These are phyloP conservation scores for Eucommia ulmoides DNA, from an alignment of 257 asterid species.

Conservation along the genomic window DNA sequence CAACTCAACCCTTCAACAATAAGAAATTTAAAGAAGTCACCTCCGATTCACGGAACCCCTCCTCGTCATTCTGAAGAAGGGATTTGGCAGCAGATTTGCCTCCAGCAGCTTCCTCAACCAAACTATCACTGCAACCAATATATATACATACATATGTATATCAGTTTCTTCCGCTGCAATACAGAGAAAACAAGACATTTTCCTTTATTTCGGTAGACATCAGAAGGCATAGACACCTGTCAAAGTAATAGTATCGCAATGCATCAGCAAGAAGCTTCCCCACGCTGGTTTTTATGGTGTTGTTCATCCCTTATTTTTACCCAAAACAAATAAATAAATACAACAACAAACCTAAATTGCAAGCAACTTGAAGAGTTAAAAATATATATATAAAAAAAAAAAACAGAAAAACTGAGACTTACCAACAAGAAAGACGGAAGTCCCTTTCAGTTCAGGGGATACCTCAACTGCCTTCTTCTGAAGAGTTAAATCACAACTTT, in stretches of 20 bases:
- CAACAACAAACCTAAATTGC: not conserved
- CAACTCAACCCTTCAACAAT: no score
- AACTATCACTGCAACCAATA: constrained; percentile 45
- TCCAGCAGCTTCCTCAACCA: constrained; percentile 82
- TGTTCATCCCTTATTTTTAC: constrained; percentile 58
- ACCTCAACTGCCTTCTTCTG: constrained; percentile 67
- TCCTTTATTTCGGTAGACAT: no score
- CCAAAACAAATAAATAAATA: no score
- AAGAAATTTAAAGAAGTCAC: constrained; percentile 18
- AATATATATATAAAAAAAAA: constrained; percentile 1
- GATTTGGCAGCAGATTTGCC: constrained; percentile 54
- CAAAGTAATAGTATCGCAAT: constrained; percentile 68
- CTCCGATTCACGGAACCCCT: constrained; percentile 70
- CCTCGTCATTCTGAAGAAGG: constrained; percentile 39
- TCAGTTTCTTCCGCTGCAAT: no score
- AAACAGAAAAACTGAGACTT: constrained; percentile 16
- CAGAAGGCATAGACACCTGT: constrained; percentile 59
- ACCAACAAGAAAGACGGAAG: constrained; percentile 83
- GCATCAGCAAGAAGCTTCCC: constrained; percentile 75
- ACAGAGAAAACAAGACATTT: no score
- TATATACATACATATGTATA: no score
- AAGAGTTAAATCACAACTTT: constrained; percentile 29
- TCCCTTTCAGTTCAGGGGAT: constrained; percentile 64
- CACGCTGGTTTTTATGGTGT: constrained; percentile 53
- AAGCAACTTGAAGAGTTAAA: not conserved